These are phyloP conservation scores for Nicotiana noctiflora DNA, from an alignment of 257 asterid species.

Conservation along the genomic window DNA sequence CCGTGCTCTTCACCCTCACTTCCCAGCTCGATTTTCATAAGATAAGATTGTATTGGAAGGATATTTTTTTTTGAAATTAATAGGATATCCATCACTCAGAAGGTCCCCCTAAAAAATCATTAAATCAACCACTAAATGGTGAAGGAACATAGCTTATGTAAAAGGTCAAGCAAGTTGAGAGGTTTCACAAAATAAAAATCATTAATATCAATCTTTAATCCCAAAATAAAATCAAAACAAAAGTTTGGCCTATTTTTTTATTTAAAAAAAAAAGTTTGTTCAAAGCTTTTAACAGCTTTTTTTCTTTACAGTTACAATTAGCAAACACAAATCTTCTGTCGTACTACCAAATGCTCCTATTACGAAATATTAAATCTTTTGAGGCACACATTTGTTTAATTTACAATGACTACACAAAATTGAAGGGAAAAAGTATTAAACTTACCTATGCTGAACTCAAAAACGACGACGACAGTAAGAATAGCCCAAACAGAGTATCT, in stretches of 20 bases:
- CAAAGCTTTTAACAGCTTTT: background rate
- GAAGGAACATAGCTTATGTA: background rate
- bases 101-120: background rate
- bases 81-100: background rate
- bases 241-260: background rate
- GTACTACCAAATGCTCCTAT: background rate
- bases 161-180: background rate
- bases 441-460: slow-evolving; percentile 77
- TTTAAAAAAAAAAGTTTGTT: background rate
- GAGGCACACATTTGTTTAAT: background rate
- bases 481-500: slow-evolving; percentile 69
- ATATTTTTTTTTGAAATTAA: background rate
- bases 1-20: background rate
- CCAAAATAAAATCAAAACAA: background rate
- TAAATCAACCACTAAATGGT: background rate
- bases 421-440: background rate
- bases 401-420: background rate
- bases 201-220: background rate
- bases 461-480: slow-evolving; percentile 66
- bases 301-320: background rate
- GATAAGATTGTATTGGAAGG: background rate
- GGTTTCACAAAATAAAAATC: background rate
- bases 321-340: background rate
- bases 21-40: background rate
- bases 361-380: background rate